A percentile compares a stretch with the other conserved stretches of the same genome.
phyloP scores from a whole-genome alignment of 148 eudicot genomes.

The Vaccinium vitisidaea region DNA sequence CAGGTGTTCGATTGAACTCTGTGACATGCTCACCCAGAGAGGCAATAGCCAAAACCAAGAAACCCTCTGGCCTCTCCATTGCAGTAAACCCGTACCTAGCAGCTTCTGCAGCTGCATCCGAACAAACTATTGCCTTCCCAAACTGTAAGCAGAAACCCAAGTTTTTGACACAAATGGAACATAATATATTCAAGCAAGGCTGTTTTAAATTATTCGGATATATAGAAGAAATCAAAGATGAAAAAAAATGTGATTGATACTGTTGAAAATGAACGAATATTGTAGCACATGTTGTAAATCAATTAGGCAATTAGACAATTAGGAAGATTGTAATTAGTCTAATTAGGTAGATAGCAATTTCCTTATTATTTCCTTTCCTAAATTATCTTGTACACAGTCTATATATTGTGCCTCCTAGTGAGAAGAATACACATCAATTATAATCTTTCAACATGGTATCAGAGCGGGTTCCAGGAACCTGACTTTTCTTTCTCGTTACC shows the following conservation, averaged over 20 bases:
- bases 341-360: too few species aligned
- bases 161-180: not conserved
- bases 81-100: conserved; percentile 84
- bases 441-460: too few species aligned
- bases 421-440: too few species aligned
- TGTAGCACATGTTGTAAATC: too few species aligned
- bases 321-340: too few species aligned
- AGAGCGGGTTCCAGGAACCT: too few species aligned
- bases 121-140: conserved; percentile 76
- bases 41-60: conserved; percentile 72
- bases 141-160: conserved; percentile 36
- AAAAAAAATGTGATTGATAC: not conserved
- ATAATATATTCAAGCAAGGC: not conserved
- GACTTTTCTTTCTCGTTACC: too few species aligned
- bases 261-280: too few species aligned
- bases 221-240: not conserved
- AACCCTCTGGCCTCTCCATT: conserved; percentile 74
- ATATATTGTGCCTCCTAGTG: too few species aligned
- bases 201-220: not conserved
- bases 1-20: conserved; percentile 52
- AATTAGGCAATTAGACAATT: too few species aligned
- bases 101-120: conserved; percentile 87
- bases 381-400: too few species aligned
- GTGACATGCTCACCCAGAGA: conserved; percentile 62
- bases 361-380: too few species aligned